Evolutionary conservation across 768 basidiomycete species (phyloP).

Genomic region (Podaxis sp.): DNA sequence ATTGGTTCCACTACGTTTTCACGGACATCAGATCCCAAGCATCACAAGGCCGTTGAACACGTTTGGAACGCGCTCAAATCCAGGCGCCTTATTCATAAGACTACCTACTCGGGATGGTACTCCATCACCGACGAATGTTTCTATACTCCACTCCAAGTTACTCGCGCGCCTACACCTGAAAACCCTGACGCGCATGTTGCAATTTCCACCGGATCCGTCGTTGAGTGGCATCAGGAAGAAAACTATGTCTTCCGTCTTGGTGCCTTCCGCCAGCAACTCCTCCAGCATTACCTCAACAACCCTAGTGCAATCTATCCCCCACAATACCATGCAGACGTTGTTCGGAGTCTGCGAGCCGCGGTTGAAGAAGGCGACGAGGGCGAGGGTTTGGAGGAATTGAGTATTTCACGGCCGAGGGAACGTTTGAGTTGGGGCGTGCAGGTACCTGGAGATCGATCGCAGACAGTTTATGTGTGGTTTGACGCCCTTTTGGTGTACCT

Average conservation of each 20-base stretch:
- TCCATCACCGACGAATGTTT: constrained; percentile 92
- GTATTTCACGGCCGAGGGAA: constrained; percentile 76
- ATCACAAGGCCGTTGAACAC: constrained; percentile 65
- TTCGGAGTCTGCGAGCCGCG: constrained; percentile 38
- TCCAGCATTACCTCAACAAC: constrained; percentile 45
- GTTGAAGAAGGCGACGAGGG: constrained; percentile 2
- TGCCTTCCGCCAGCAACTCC: constrained; percentile 56
- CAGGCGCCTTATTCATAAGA: constrained; percentile 80
- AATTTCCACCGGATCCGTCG: constrained; percentile 71
- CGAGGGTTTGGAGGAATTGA: constrained; percentile 64
- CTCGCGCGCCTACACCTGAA: constrained; percentile 21
- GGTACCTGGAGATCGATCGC: constrained; percentile 74
- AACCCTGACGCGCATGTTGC: constrained; percentile 39
- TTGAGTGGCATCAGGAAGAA: constrained; percentile 81
- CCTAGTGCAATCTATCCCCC: constrained; percentile 51
- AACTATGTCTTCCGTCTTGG: constrained; percentile 91
- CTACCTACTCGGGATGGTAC: constrained; percentile 85
- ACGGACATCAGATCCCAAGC: constrained; percentile 68
- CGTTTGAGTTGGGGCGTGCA: constrained; percentile 83
- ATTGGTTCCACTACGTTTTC: constrained; percentile 75
- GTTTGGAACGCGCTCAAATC: constrained; percentile 66
- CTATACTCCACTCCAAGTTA: constrained; percentile 66
- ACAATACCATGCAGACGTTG: constrained; percentile 53
- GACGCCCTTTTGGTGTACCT: constrained; percentile 87
- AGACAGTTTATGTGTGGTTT: constrained; percentile 95